phyloP scores from a whole-genome alignment of 1,284 basidiomycete species.

The Pholiota adiposa region DNA sequence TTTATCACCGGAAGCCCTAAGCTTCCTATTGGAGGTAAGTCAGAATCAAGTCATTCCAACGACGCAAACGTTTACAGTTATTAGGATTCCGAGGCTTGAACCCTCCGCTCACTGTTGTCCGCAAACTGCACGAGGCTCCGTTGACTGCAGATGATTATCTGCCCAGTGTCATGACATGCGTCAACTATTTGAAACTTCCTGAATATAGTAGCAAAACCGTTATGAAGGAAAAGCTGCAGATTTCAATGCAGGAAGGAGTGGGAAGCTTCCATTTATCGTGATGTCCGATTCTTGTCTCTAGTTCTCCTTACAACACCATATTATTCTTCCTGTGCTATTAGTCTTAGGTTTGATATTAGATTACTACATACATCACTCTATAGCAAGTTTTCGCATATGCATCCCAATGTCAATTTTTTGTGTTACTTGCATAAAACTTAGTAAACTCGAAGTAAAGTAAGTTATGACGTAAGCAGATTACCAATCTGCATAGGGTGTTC shows the following conservation, averaged over 20 bases:
- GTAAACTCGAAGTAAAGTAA: background rate
- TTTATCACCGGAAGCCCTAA: slow-evolving; percentile 98
- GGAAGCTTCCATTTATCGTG: slow-evolving; percentile 95
- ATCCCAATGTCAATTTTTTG: background rate
- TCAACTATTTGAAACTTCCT: slow-evolving; percentile 94
- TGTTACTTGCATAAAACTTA: background rate
- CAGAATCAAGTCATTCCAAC: background rate
- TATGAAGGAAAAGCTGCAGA: slow-evolving; percentile 78
- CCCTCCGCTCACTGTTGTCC: slow-evolving; percentile 94
- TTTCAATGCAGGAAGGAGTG: slow-evolving; percentile 89
- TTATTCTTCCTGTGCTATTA: background rate
- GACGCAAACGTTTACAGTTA: slow-evolving; percentile 6
- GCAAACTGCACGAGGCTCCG: slow-evolving; percentile 93
- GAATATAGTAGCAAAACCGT: slow-evolving; percentile 88
- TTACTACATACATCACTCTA: slow-evolving; percentile 19
- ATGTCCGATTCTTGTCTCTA: slow-evolving; percentile 26
- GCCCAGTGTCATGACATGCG: slow-evolving; percentile 98
- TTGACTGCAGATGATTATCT: slow-evolving; percentile 93
- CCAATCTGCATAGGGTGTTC: background rate
- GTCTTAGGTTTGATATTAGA: slow-evolving; percentile 11
- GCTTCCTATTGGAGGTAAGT: slow-evolving; percentile 87
- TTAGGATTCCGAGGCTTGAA: slow-evolving; percentile 94
- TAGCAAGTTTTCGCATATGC: slow-evolving; percentile 6
- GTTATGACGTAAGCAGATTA: slow-evolving; percentile 9
- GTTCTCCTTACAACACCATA: background rate